phyloP scores from a whole-genome alignment of 352 stramenopile genomes.

The Phytophthora pluvialis region DNA sequence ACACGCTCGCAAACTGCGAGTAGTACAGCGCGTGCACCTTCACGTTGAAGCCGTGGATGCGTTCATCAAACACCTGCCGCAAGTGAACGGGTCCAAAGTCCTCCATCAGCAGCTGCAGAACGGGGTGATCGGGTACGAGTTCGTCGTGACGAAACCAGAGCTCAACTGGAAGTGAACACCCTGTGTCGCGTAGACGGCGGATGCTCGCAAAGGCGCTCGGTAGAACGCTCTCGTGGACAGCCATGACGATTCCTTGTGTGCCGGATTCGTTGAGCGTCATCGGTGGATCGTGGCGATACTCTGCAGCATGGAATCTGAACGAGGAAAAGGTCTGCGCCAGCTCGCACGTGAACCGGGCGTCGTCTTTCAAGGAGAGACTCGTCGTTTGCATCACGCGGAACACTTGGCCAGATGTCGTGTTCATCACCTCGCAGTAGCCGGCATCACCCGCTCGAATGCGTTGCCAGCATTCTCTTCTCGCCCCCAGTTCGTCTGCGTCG shows the following conservation, averaged over 20 bases:
- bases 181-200: slow-evolving; percentile 41
- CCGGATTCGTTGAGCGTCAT: slow-evolving; percentile 28
- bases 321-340: slow-evolving; percentile 63
- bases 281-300: slow-evolving; percentile 67
- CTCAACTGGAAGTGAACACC: slow-evolving; percentile 55
- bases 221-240: slow-evolving; percentile 49
- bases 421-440: slow-evolving; percentile 71
- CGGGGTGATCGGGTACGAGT: slow-evolving; percentile 42
- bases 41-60: slow-evolving; percentile 54
- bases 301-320: slow-evolving; percentile 47
- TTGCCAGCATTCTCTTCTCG: slow-evolving; percentile 64
- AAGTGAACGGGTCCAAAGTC: slow-evolving; percentile 45
- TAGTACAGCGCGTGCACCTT: slow-evolving; percentile 64
- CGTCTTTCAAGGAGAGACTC: slow-evolving; percentile 65
- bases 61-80: slow-evolving; percentile 53
- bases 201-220: slow-evolving; percentile 61
- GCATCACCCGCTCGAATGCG: slow-evolving; percentile 58
- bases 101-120: slow-evolving; percentile 43
- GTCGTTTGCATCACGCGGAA: slow-evolving; percentile 77
- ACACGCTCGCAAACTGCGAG: slow-evolving; percentile 50
- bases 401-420: slow-evolving; percentile 50
- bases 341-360: slow-evolving; percentile 75
- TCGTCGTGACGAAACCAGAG: slow-evolving; percentile 65
- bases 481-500: slow-evolving; percentile 52
- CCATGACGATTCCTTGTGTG: slow-evolving; percentile 52